Evolutionary conservation across 495 filamentous ascomycete genomes (phyloP).

Genomic region (Penicillium bovifimosum): DNA sequence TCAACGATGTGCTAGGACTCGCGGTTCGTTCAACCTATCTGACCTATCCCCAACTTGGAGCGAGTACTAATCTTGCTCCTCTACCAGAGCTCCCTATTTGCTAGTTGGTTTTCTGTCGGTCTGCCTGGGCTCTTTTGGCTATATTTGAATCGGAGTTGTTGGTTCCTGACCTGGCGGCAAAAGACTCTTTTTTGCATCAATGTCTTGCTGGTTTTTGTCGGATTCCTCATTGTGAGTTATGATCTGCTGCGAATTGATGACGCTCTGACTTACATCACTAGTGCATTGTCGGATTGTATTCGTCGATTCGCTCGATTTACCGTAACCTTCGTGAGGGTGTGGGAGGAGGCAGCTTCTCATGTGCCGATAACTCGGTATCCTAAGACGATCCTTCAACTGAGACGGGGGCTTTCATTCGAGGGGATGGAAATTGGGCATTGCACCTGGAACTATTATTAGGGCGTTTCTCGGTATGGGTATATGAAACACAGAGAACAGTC

Average conservation of each 20-base stretch:
- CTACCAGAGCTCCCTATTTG: constrained; percentile 22
- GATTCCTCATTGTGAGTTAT: constrained; percentile 26
- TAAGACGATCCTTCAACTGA: not conserved
- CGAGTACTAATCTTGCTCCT: not conserved
- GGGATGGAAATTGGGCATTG: not conserved
- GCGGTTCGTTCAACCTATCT: constrained; percentile 19
- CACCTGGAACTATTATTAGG: not conserved
- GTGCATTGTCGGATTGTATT: constrained; percentile 29
- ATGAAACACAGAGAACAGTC: not conserved
- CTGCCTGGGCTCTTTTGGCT: constrained; percentile 33
- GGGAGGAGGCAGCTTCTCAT: constrained; percentile 25
- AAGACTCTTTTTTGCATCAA: constrained; percentile 24
- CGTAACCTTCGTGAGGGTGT: constrained; percentile 13
- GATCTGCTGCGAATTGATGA: not conserved
- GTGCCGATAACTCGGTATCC: constrained; percentile 26
- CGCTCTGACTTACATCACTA: not conserved
- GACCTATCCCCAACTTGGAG: not conserved
- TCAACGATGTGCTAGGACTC: constrained; percentile 52
- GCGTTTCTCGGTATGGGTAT: not conserved
- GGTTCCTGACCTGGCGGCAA: constrained; percentile 15
- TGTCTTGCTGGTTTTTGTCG: constrained; percentile 18
- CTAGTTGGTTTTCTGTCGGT: constrained; percentile 27
- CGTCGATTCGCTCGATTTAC: constrained; percentile 28
- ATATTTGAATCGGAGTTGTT: constrained; percentile 23
- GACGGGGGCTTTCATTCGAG: not conserved